phyloP scores from a whole-genome alignment of 306 rosid genomes.

The Citrullus amarus region DNA sequence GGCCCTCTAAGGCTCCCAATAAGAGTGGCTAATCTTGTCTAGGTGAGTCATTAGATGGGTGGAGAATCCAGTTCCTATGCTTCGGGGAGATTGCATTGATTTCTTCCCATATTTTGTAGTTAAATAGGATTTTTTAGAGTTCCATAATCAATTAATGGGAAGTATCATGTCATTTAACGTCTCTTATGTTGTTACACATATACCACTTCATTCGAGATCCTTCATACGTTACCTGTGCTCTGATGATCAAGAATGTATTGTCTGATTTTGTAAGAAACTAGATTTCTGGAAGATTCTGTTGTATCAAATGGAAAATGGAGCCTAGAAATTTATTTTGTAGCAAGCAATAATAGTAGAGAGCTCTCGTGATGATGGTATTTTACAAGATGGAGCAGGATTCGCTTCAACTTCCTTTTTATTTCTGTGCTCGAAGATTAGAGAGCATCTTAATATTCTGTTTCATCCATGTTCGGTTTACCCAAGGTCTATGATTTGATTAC shows the following conservation, averaged over 20 bases:
- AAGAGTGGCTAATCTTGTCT: slow-evolving; percentile 26
- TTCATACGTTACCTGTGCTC: background rate
- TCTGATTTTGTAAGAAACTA: background rate
- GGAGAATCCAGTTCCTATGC: slow-evolving; percentile 1
- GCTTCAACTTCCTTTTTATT: background rate
- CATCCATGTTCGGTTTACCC: too few relatives aligned
- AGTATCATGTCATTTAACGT: background rate
- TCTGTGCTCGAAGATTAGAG: background rate
- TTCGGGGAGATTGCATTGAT: background rate
- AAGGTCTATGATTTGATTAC: too few relatives aligned
- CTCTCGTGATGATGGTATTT: background rate
- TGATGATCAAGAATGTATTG: background rate
- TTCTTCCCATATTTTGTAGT: background rate
- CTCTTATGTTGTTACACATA: background rate
- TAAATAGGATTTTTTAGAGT: background rate
- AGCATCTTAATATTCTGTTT: too few relatives aligned
- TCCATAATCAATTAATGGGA: background rate
- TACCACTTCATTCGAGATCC: background rate
- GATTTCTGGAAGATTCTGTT: background rate
- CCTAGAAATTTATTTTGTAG: background rate
- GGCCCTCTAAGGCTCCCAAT: slow-evolving; percentile 40
- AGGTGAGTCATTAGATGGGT: slow-evolving; percentile 8
- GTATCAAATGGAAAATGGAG: slow-evolving; percentile 2
- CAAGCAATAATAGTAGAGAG: background rate
- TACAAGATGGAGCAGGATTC: background rate